Conservation (phyloP, 2,329 filamentous ascomycete species). For the Diaporthe ampelina region DNA sequence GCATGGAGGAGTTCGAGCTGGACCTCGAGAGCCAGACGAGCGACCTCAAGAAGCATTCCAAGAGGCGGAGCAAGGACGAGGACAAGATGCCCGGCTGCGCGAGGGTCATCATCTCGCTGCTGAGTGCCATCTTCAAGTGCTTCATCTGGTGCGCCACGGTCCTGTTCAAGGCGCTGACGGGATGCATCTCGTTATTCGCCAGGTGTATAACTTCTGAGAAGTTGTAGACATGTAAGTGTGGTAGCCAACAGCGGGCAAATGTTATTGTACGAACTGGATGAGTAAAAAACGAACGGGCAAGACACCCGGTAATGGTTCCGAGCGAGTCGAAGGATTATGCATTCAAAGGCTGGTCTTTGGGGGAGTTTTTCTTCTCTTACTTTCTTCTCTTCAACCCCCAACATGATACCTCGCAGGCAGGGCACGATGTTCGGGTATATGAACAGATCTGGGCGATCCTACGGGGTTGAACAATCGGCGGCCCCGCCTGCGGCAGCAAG, state of each 20-base stretch:
- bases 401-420: conserved; percentile 41
- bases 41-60: conserved; percentile 59
- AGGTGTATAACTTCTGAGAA: conserved; percentile 63
- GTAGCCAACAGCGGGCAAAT: conserved; percentile 14
- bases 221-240: conserved; percentile 46
- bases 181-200: conserved; percentile 64
- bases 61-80: conserved; percentile 55
- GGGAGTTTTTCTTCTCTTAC: conserved; percentile 28
- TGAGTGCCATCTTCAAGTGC: conserved; percentile 69
- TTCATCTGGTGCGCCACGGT: conserved; percentile 71
- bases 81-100: conserved; percentile 66
- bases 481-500: conserved; percentile 20
- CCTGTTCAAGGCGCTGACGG: conserved; percentile 65
- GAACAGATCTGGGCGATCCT: conserved; percentile 6
- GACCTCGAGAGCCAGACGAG: conserved; percentile 74
- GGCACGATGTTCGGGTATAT: conserved; percentile 23
- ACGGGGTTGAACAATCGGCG: conserved; percentile 21
- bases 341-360: conserved; percentile 29
- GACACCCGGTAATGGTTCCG: conserved; percentile 35
- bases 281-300: conserved; percentile 32
- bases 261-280: conserved; percentile 36
- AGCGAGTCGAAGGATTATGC: conserved; percentile 28
- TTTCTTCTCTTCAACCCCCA: conserved; percentile 8
- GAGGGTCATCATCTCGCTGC: conserved; percentile 63
- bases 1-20: conserved; percentile 71